Percentiles rank a stretch among this genome's conserved stretches.
Evolutionary conservation across 2,329 filamentous ascomycete genomes (phyloP).

Genomic region (Aschersonia sp.): DNA sequence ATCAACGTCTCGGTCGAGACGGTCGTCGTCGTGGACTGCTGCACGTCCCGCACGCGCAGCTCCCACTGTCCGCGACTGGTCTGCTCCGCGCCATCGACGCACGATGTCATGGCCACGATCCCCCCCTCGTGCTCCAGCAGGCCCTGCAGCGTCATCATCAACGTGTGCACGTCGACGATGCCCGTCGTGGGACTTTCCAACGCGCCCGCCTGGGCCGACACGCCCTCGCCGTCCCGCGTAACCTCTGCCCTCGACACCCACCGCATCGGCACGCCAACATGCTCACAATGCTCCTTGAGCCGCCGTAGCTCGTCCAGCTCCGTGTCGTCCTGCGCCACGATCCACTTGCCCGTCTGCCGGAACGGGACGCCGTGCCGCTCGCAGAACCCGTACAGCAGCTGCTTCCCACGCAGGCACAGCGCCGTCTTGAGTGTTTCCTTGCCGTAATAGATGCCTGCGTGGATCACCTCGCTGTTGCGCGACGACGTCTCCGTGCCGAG

Average conservation of each 20-base stretch:
- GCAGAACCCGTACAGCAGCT: conserved; percentile 71
- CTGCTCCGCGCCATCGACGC: conserved; percentile 44
- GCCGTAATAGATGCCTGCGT: conserved; percentile 89
- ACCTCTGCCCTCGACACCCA: conserved; percentile 56
- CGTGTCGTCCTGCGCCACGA: conserved; percentile 67
- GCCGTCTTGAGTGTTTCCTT: conserved; percentile 60
- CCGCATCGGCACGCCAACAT: conserved; percentile 50
- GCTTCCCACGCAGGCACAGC: conserved; percentile 66
- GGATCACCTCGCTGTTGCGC: conserved; percentile 91
- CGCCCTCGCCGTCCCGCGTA: conserved; percentile 52
- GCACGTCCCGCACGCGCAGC: conserved; percentile 37
- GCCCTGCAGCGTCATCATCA: conserved; percentile 71
- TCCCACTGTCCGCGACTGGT: conserved; percentile 45
- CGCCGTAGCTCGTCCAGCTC: conserved; percentile 51
- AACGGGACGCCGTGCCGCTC: conserved; percentile 50
- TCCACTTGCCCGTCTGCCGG: conserved; percentile 77
- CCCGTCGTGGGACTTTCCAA: conserved; percentile 80
- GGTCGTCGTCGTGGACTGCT: conserved; percentile 23
- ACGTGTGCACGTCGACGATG: conserved; percentile 74
- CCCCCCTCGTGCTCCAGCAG: conserved; percentile 67
- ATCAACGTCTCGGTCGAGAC: conserved; percentile 67
- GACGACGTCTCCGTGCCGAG: conserved; percentile 78
- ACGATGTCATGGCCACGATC: conserved; percentile 53
- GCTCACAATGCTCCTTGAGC: conserved; percentile 30
- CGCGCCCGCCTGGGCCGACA: conserved; percentile 56